A percentile compares a stretch with the other conserved stretches of the same genome.
phyloP scores from a whole-genome alignment of 139 green algal species.

The Micractinium sp. region DNA sequence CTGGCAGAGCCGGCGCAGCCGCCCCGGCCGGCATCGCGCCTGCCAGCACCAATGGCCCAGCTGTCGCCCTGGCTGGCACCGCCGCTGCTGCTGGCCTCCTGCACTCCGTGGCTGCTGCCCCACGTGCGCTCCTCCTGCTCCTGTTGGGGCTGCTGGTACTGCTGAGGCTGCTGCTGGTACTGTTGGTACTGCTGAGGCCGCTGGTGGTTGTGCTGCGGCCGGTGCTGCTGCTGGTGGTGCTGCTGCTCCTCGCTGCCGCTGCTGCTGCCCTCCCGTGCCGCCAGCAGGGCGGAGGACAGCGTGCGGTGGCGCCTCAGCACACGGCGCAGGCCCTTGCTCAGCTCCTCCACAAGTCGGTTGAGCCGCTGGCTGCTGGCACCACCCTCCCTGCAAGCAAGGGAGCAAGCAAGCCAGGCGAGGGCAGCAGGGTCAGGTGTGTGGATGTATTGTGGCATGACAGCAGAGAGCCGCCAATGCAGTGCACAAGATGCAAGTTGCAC shows the following conservation, averaged over 20 bases:
- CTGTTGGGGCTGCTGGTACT: neutral
- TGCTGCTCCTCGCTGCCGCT: neutral
- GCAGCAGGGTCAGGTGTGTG: neutral
- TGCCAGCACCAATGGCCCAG: constrained; percentile 15
- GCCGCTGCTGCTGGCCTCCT: constrained; percentile 3
- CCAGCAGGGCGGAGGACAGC: constrained; percentile 5
- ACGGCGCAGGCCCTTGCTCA: constrained; percentile 18
- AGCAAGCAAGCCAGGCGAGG: neutral
- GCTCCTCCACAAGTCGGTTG: constrained; percentile 16
- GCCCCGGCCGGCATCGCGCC: neutral
- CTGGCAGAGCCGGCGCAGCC: neutral
- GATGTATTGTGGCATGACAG: neutral
- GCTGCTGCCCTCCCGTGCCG: neutral
- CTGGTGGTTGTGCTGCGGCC: neutral
- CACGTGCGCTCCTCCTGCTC: neutral
- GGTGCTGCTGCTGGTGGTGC: neutral
- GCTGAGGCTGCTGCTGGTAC: neutral
- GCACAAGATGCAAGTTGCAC: neutral
- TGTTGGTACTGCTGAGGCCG: neutral
- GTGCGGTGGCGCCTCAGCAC: constrained; percentile 24
- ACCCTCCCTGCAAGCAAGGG: neutral
- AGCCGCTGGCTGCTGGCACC: constrained; percentile 17
- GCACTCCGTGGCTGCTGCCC: neutral
- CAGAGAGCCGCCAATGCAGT: neutral
- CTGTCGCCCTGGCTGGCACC: neutral